Evolutionary conservation across 2,329 filamentous ascomycete genomes (phyloP).

Genomic region (Graphiopsis chlorocephala): DNA sequence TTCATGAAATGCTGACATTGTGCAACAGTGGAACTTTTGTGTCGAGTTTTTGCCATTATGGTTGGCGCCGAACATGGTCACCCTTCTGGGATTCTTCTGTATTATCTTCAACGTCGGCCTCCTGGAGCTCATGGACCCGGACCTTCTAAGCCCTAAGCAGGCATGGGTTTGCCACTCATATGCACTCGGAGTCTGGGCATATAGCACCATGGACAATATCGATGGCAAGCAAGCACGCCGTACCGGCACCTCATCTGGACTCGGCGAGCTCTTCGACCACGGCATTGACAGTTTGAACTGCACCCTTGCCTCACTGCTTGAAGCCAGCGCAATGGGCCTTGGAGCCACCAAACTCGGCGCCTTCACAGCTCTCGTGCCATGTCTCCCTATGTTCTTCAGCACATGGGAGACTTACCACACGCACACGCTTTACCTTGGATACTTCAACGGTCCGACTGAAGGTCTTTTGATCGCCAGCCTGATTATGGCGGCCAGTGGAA

Average conservation of each 20-base stretch:
- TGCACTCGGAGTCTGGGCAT: conserved; percentile 90
- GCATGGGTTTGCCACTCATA: conserved; percentile 97
- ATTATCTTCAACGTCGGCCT: conserved; percentile 79
- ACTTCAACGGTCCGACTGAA: conserved; percentile 96
- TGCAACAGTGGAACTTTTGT: conserved; percentile 85
- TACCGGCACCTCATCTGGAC: conserved; percentile 88
- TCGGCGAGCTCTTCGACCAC: conserved; percentile 97
- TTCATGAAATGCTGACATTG: background rate
- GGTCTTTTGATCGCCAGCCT: conserved; percentile 83
- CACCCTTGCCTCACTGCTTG: conserved; percentile 84
- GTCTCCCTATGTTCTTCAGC: conserved; percentile 97
- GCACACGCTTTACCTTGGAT: conserved; percentile 91
- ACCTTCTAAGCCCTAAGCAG: conserved; percentile 70
- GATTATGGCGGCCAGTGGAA: conserved; percentile 83
- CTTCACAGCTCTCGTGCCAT: conserved; percentile 87
- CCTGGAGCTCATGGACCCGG: conserved; percentile 78
- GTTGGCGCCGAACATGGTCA: conserved; percentile 98
- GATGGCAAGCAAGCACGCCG: conserved; percentile 96
- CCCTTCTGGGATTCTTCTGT: conserved; percentile 89
- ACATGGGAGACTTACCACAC: conserved; percentile 99
- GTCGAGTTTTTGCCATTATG: conserved; percentile 90
- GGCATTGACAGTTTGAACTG: conserved; percentile 98
- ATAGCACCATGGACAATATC: conserved; percentile 98
- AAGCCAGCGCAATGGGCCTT: conserved; percentile 89
- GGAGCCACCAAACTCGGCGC: conserved; percentile 81